A percentile compares a stretch with the other conserved stretches of the same genome.
phyloP scores from a whole-genome alignment of 2,329 filamentous ascomycete genomes.

The Ramichloridium luteum region DNA sequence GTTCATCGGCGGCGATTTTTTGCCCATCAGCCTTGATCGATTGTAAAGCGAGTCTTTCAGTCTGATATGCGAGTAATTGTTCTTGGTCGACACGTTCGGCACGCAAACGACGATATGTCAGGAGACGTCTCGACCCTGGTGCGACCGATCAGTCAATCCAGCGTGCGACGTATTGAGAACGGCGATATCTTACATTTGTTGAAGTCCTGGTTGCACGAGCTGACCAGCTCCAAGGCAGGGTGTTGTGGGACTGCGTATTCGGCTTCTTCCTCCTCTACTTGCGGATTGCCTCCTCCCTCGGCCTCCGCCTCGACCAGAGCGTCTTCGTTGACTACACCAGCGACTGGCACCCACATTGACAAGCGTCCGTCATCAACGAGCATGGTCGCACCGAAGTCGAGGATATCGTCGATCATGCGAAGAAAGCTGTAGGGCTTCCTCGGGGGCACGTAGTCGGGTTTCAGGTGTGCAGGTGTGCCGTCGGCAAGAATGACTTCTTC shows the following conservation, averaged over 20 bases:
- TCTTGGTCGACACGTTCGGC: slow-evolving; percentile 40
- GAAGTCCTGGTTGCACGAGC: slow-evolving; percentile 73
- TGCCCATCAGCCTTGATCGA: slow-evolving; percentile 23
- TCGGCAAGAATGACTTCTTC: slow-evolving; percentile 51
- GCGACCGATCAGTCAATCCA: not conserved
- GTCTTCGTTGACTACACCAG: slow-evolving; percentile 33
- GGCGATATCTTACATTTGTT: slow-evolving; percentile 57
- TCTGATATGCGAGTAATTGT: slow-evolving; percentile 16
- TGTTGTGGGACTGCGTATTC: slow-evolving; percentile 69
- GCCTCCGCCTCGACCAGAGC: slow-evolving; percentile 4
- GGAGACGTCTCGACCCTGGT: slow-evolving; percentile 71
- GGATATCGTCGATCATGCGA: slow-evolving; percentile 79
- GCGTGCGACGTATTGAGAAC: no score
- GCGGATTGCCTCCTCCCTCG: not conserved
- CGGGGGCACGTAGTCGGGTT: slow-evolving; percentile 63
- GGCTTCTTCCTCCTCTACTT: slow-evolving; percentile 38
- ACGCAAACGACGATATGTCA: slow-evolving; percentile 67
- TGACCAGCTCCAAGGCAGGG: slow-evolving; percentile 59
- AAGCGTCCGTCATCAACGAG: slow-evolving; percentile 69
- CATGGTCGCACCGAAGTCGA: slow-evolving; percentile 64
- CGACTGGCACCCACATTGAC: slow-evolving; percentile 95
- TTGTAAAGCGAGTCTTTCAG: slow-evolving; percentile 12
- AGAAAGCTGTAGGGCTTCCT: slow-evolving; percentile 88
- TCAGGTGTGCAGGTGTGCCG: slow-evolving; percentile 58
- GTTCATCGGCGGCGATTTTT: slow-evolving; percentile 48